Evolutionary conservation across 2,329 filamentous ascomycete genomes (phyloP).

Genomic region (Epichloe typhina): DNA sequence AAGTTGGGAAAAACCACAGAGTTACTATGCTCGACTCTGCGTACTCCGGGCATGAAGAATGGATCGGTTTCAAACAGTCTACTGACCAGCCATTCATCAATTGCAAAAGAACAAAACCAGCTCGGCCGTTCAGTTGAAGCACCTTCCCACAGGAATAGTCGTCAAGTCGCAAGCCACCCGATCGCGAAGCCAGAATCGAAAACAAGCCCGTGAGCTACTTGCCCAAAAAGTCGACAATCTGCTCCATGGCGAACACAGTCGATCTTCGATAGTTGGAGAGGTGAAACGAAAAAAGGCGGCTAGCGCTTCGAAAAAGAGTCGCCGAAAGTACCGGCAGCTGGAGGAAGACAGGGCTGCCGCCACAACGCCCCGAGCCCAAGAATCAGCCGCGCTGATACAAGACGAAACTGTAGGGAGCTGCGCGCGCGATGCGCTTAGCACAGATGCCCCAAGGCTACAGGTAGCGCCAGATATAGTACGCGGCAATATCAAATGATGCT

Average conservation of each 20-base stretch:
- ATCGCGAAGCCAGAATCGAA: constrained; percentile 75
- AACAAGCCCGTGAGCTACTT: constrained; percentile 65
- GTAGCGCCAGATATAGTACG: neutral
- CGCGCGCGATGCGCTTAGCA: neutral
- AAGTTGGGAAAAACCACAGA: constrained; percentile 11
- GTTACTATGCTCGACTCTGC: too few relatives aligned
- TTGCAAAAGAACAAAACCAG: constrained; percentile 74
- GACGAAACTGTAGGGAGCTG: neutral
- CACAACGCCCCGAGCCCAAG: neutral
- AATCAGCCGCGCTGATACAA: neutral
- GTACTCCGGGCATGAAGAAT: too few relatives aligned
- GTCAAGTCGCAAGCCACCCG: constrained; percentile 90
- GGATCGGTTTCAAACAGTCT: neutral
- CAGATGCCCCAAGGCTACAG: neutral
- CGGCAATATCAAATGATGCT: neutral
- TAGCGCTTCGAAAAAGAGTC: constrained; percentile 68
- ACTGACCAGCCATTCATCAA: neutral
- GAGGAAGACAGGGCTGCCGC: constrained; percentile 31
- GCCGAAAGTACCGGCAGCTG: constrained; percentile 61
- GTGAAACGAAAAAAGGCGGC: constrained; percentile 55
- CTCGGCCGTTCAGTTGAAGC: constrained; percentile 85
- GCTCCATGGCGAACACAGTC: constrained; percentile 55
- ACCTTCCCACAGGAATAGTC: constrained; percentile 80
- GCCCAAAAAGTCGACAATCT: constrained; percentile 62
- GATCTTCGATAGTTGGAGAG: constrained; percentile 50